Conservation (phyloP, 2,329 filamentous ascomycete species). For the Chaetothyriales sp. region DNA sequence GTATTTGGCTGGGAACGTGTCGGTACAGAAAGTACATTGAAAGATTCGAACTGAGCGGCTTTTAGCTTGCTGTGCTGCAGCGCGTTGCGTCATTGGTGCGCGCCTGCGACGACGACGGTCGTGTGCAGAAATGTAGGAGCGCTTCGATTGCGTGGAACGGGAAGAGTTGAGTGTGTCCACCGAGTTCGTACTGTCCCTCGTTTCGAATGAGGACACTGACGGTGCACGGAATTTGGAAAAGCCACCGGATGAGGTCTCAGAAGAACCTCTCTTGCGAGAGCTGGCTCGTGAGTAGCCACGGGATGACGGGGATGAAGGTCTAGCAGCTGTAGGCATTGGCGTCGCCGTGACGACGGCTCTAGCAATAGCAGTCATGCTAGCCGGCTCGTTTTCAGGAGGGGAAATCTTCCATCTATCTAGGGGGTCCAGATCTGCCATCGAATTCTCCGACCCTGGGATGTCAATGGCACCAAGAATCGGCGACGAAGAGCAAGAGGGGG, state of each 20-base stretch:
- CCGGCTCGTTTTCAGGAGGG: constrained; percentile 56
- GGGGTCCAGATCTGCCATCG: constrained; percentile 44
- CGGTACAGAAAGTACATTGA: constrained; percentile 46
- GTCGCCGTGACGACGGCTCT: constrained; percentile 38
- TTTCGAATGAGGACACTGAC: constrained; percentile 42
- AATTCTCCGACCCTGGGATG: constrained; percentile 45
- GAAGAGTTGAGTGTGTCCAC: constrained; percentile 42
- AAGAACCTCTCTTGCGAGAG: constrained; percentile 8
- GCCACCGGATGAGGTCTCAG: constrained; percentile 15
- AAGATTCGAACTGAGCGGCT: constrained; percentile 34
- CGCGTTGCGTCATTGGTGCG: constrained; percentile 31
- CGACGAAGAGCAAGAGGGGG: constrained; percentile 47
- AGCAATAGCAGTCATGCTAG: constrained; percentile 49
- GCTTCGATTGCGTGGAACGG: constrained; percentile 43
- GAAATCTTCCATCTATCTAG: constrained; percentile 57
- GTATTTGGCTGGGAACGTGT: constrained; percentile 44
- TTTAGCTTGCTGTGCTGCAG: constrained; percentile 29
- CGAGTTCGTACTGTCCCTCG: constrained; percentile 41
- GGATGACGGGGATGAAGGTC: not conserved
- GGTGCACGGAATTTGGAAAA: constrained; percentile 40
- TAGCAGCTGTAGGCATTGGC: constrained; percentile 21
- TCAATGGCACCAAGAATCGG: constrained; percentile 60
- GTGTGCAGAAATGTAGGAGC: constrained; percentile 45
- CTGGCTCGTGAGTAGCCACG: not conserved
- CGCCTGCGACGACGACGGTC: constrained; percentile 45